Evolutionary conservation across 345 rosid species (phyloP).

Genomic region (Mercurialis annua): DNA sequence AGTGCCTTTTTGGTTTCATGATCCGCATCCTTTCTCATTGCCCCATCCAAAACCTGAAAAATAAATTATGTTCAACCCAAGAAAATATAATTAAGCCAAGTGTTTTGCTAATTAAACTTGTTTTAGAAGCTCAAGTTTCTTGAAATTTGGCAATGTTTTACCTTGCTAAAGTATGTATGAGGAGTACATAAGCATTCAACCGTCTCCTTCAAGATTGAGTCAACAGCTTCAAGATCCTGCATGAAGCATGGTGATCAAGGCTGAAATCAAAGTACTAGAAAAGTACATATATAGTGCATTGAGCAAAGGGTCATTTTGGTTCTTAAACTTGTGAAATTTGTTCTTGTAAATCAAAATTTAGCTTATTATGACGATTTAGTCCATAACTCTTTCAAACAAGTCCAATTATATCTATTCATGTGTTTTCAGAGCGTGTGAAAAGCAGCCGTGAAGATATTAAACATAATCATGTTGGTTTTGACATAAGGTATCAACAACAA

Average conservation of each 20-base stretch:
- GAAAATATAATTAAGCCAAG: not conserved
- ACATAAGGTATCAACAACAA: no score
- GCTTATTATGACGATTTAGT: no score
- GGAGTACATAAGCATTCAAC: constrained; percentile 67
- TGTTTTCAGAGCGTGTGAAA: no score
- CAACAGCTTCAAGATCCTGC: constrained; percentile 48
- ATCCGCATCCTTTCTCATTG: constrained; percentile 48
- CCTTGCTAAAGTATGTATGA: constrained; percentile 65
- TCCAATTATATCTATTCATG: no score
- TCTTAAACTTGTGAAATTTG: no score
- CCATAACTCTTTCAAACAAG: no score
- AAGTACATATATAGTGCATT: no score
- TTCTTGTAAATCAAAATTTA: no score
- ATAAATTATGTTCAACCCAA: not conserved
- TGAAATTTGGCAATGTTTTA: constrained; percentile 9
- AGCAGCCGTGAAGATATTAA: no score
- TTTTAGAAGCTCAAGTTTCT: not conserved
- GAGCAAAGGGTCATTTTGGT: no score
- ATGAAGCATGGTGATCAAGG: constrained; percentile 7
- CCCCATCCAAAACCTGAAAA: constrained; percentile 55
- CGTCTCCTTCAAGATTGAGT: constrained; percentile 40
- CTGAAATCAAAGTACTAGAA: no score
- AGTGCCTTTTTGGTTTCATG: constrained; percentile 52
- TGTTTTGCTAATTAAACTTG: not conserved
- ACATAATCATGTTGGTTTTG: no score